Evolutionary conservation across 2,329 filamentous ascomycete genomes (phyloP), one percentile per base, ranked within the genome.

Genomic region (Nigrospora sphaerica): DNA sequence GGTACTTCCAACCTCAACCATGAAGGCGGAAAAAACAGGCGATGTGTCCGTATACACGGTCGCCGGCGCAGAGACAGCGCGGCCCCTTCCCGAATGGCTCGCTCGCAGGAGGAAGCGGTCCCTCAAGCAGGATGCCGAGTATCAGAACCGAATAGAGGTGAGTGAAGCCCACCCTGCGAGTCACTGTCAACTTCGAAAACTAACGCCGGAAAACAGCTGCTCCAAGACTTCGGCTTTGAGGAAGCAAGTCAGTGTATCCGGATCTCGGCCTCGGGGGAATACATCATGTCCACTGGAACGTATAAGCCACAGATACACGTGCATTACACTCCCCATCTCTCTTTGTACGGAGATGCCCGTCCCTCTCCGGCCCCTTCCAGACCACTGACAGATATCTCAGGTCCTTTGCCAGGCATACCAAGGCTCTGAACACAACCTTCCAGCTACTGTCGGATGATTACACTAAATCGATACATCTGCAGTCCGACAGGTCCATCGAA

Each of bases 181-280:
- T 10, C 23, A 28, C 23, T 28, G 6, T 28, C 23, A 9, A 10
- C 23, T 28, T 28, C 7, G 5, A 6, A 28, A 10, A 10, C 23
- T 28, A 28, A 28, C 23, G 23, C 23, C 10, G 19, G 19, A 2
- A 6, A 28, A 10, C 7, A 28, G 67, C 75, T 98, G 47, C 78
- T 98, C 34, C 93, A 98, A 61, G 93, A 98, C 62, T 98, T 98
- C 65, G 91, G 95, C 62, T 97, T 98, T 59, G 91, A 96, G 59
- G 91, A 95, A 68, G 92, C 95, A 36, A 95, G 90, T 62, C 81
- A 85, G 55, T 96, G 92, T 62, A 81, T 98, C 52, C 81, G 89
- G 42, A 81, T 93, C 52, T 95, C 88, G 57, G 91, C 95, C 48
- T 93, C 98, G 78, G 92, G 92, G 42, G 85, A 97, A 62, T 98